A percentile compares a stretch with the other conserved stretches of the same genome.
Evolutionary conservation across 1,139 yeast genomes (phyloP).

Genomic region (Scheffersomyces illinoinensis): DNA sequence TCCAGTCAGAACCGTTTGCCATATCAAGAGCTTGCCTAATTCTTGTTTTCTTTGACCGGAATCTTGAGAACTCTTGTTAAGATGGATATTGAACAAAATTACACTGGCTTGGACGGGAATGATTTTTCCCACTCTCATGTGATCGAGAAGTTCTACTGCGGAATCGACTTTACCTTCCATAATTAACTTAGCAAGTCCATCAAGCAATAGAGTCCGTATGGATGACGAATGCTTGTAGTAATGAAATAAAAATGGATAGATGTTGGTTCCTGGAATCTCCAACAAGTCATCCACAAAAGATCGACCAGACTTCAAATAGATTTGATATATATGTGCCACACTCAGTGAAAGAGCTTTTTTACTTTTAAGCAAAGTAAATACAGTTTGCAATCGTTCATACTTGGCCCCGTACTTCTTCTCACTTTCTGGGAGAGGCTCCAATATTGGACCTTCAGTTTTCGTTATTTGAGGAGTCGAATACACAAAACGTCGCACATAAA

Average conservation of each 20-base stretch:
- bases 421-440: neutral
- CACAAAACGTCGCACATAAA: neutral
- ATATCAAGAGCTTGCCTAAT: constrained; percentile 8
- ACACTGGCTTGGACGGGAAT: neutral
- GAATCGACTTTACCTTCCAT: constrained; percentile 7
- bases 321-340: neutral
- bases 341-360: neutral
- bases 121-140: constrained; percentile 4
- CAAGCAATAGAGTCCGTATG: constrained; percentile 19
- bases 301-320: neutral
- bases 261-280: constrained; percentile 17
- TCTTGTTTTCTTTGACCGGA: neutral
- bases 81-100: neutral
- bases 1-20: constrained; percentile 14
- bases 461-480: neutral
- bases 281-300: constrained; percentile 22
- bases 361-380: constrained; percentile 13
- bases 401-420: neutral
- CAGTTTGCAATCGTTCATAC: constrained; percentile 17
- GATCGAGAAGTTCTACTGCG: constrained; percentile 5
- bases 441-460: neutral
- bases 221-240: constrained; percentile 19
- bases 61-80: neutral
- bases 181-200: constrained; percentile 17
- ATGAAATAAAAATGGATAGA: constrained; percentile 13